Conservation (phyloP, 2,329 filamentous ascomycete species). For the Fusarium incarnatum region DNA sequence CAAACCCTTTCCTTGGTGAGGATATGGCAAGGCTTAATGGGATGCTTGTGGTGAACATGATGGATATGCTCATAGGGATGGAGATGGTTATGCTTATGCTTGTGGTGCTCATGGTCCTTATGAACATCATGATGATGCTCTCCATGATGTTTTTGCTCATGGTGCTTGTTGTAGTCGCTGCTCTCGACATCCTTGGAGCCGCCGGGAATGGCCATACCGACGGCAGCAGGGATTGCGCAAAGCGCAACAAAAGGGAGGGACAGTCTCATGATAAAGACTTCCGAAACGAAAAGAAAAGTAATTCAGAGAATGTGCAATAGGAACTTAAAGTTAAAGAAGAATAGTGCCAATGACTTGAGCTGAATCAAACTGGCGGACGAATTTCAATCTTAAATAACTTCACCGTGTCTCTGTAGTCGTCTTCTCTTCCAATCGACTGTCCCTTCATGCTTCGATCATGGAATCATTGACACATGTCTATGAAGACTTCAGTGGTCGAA, state of each 20-base stretch:
- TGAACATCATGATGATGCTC: slow-evolving; percentile 25
- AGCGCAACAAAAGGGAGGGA: slow-evolving; percentile 39
- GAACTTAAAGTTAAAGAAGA: slow-evolving; percentile 2
- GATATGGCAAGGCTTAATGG: slow-evolving; percentile 27
- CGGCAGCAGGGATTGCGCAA: slow-evolving; percentile 33
- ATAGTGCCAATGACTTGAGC: background rate
- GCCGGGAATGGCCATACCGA: slow-evolving; percentile 8
- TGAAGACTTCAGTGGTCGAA: background rate
- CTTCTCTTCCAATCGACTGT: background rate
- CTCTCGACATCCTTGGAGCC: background rate
- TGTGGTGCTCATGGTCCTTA: slow-evolving; percentile 20
- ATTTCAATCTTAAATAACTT: slow-evolving; percentile 21
- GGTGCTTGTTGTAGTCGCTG: background rate
- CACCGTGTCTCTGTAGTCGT: background rate
- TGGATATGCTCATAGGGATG: slow-evolving; percentile 30
- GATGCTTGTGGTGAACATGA: slow-evolving; percentile 31
- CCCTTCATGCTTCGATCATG: background rate
- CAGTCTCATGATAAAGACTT: slow-evolving; percentile 39
- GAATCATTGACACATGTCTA: slow-evolving; percentile 4
- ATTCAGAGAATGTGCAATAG: slow-evolving; percentile 5
- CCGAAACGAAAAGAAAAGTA: background rate
- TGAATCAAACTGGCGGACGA: background rate
- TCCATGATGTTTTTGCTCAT: slow-evolving; percentile 7
- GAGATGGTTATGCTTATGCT: slow-evolving; percentile 25
- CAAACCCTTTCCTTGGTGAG: slow-evolving; percentile 42